Base-by-base conservation (phyloP, 768 basidiomycete species). In the Pilatotrama ljubarskyi region DNA sequence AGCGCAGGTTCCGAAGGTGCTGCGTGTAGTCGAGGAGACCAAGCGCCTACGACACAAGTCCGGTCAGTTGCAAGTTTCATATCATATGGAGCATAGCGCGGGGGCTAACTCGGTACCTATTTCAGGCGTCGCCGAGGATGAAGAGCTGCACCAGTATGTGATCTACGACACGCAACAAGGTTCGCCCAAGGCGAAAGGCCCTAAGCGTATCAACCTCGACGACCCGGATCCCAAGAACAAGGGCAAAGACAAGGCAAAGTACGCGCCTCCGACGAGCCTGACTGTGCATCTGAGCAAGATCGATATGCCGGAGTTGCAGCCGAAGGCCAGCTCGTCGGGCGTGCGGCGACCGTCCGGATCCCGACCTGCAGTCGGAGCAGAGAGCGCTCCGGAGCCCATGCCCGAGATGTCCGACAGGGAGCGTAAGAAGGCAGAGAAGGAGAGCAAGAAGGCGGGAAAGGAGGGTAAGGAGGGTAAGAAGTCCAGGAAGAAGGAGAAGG, bases 271-370 rank as follows among this genome's bases (percentile, higher is more conserved):
- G 0, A 80, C 77, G 35, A 85, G 80, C 61, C 77, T 94, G 0
- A 80, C 79, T 0, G 79, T 93, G 1, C 91, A 93, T 70, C 73
- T 94, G 17, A 91, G 90, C 78, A 93, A 93, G 78, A 91, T 94
- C 48, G 78, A 86, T 14, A 93, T 94, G 84, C 91, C 91, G 0
- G 91, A 94, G 69, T 80, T 94, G 15, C 81, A 82, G 66, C 88
- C 89, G 3, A 81, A 60, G 67, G 77, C 29, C 15, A 58, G 55
- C 4, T 36, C 62, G 63, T 38, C 35, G 29, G 48, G 25, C 25
- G 32, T 13, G 37, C 56, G 56, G 1, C 54, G 55, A 36, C 22
- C 59, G 2, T 61, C 59, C 3, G 69, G 70, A 6, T 50, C 59
- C 10, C 5, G 29, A 32, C 29, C 29, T 10, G 29, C 29, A 32